These are phyloP conservation scores for Elsinoe ampelina DNA, from an alignment of 2,329 filamentous ascomycete genomes.

Conservation along the genomic window DNA sequence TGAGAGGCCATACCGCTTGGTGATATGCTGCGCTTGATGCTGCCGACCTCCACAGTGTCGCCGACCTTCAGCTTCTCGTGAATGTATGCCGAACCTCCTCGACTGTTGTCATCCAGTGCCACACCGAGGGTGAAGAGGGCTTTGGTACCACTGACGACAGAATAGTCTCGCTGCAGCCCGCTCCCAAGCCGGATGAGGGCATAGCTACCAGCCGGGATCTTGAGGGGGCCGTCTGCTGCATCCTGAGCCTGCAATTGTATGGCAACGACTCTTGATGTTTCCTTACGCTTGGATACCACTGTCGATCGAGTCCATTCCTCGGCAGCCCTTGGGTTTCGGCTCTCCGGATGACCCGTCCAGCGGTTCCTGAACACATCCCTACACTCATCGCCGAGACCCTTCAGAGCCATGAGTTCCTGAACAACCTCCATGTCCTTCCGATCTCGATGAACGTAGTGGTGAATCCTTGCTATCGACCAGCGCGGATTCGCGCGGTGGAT, in stretches of 20 bases:
- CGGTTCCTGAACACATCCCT: not conserved
- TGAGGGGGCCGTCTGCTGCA: not conserved
- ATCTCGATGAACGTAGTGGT: not conserved
- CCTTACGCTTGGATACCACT: not conserved
- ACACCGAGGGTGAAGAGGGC: conserved; percentile 50
- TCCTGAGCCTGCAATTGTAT: not conserved
- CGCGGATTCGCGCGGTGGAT: not conserved
- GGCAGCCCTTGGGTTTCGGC: not conserved
- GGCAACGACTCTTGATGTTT: not conserved
- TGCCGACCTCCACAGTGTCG: conserved; percentile 43
- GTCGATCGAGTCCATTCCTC: not conserved
- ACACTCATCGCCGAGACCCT: not conserved
- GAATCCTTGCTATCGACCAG: not conserved
- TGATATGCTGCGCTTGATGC: conserved; percentile 40
- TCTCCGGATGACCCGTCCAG: not conserved
- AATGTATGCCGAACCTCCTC: conserved; percentile 54
- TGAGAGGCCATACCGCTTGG: not conserved
- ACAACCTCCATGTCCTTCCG: not conserved
- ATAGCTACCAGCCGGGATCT: not conserved
- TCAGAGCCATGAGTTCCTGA: not conserved
- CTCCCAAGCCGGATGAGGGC: not conserved
- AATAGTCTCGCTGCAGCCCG: conserved; percentile 43
- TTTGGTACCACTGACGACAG: conserved; percentile 45
- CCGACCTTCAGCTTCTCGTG: conserved; percentile 42
- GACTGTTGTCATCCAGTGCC: conserved; percentile 44